phyloP scores from a whole-genome alignment of 1,284 basidiomycete species.

The Phylloboletellus chloephorus region DNA sequence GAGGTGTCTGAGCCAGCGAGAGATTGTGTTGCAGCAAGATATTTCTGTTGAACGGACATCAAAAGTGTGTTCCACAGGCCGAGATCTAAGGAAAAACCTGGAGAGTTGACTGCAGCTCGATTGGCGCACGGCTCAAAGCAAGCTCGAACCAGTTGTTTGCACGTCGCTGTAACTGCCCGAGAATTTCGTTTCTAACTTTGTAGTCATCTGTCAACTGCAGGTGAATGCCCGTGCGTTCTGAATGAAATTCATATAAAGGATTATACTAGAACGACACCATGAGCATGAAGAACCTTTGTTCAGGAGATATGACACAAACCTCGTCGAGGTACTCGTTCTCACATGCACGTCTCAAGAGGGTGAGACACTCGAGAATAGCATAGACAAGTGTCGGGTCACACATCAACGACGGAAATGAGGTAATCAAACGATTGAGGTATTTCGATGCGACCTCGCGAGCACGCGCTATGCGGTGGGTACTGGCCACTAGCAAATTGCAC shows the following conservation, averaged over 20 bases:
- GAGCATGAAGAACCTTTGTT: slow-evolving; percentile 1
- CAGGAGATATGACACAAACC: slow-evolving; percentile 41
- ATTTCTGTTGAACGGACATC: slow-evolving; percentile 52
- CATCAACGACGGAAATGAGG: slow-evolving; percentile 92
- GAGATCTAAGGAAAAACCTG: slow-evolving; percentile 51
- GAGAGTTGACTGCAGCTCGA: slow-evolving; percentile 88
- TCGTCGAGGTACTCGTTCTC: slow-evolving; percentile 92
- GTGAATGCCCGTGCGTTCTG: slow-evolving; percentile 69
- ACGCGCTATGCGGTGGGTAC: slow-evolving; percentile 80
- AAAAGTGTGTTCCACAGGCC: not conserved
- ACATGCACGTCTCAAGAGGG: slow-evolving; percentile 81
- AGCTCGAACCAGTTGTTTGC: slow-evolving; percentile 82
- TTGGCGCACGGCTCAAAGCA: slow-evolving; percentile 81
- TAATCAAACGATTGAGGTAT: slow-evolving; percentile 82
- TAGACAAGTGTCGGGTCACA: slow-evolving; percentile 87
- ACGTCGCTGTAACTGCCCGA: slow-evolving; percentile 68
- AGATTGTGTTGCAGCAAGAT: slow-evolving; percentile 70
- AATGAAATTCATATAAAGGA: slow-evolving; percentile 79
- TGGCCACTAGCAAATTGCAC: slow-evolving; percentile 68
- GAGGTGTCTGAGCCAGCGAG: slow-evolving; percentile 64
- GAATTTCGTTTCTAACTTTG: slow-evolving; percentile 78
- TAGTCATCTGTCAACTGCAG: slow-evolving; percentile 89
- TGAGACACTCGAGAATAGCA: slow-evolving; percentile 87
- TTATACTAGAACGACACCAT: slow-evolving; percentile 60
- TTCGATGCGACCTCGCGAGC: slow-evolving; percentile 79